Percentiles rank a stretch among this genome's conserved stretches.
These are phyloP conservation scores for Chimonanthus salicifolius DNA, from an alignment of 164 flowering plant genomes.

Conservation along the genomic window DNA sequence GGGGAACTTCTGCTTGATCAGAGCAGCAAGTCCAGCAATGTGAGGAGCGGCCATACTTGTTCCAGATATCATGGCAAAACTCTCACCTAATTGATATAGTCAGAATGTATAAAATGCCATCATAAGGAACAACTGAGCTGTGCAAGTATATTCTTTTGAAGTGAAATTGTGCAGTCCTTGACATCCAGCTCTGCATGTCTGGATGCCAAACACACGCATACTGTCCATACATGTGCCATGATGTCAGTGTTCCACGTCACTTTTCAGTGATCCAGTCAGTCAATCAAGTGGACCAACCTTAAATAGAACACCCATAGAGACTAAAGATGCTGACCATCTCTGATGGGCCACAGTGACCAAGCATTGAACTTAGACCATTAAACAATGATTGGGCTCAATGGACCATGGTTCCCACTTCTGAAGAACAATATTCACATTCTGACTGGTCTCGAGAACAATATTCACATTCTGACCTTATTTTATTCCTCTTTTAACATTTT, in stretches of 20 bases:
- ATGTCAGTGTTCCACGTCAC: not conserved
- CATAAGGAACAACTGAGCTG: not conserved
- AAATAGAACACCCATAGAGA: too few species aligned
- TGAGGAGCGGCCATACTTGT: slow-evolving; percentile 99
- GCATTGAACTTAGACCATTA: too few species aligned
- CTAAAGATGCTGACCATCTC: too few species aligned
- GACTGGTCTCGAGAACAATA: too few species aligned
- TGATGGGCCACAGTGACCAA: too few species aligned
- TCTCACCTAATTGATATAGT: slow-evolving; percentile 52
- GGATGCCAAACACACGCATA: not conserved
- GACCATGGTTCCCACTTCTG: too few species aligned
- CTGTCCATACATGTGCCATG: too few species aligned
- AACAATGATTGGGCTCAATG: too few species aligned
- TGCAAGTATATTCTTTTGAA: not conserved
- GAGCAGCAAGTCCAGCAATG: slow-evolving; percentile 90
- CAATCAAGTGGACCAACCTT: too few species aligned
- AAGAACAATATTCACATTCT: too few species aligned
- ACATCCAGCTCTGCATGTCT: not conserved
- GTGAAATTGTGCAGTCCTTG: not conserved
- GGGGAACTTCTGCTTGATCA: slow-evolving; percentile 78
- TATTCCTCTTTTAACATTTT: too few species aligned
- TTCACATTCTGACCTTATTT: too few species aligned
- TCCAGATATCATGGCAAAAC: slow-evolving; percentile 98
- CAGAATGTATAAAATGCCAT: not conserved
- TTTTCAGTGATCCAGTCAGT: not conserved